Conservation (phyloP, 345 rosid species). For the Eucalyptus erythrocorys region DNA sequence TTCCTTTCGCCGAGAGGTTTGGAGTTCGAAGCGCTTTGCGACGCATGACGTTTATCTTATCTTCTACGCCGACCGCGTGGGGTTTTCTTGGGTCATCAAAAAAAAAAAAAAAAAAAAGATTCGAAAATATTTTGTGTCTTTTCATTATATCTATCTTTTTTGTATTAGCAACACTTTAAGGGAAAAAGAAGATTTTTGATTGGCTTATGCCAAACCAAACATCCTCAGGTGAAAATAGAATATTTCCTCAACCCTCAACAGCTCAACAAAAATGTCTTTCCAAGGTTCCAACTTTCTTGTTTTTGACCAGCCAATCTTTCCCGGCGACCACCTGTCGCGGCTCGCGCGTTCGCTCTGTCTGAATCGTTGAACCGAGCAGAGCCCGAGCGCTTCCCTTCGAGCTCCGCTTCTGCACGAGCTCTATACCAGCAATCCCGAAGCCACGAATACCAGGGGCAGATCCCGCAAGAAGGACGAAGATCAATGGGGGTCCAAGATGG, state of each 20-base stretch:
- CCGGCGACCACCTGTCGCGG: not conserved
- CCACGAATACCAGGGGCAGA: not conserved
- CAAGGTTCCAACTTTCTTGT: not conserved
- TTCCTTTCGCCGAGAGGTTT: no score
- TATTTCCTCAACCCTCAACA: no score
- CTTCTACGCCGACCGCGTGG: no score
- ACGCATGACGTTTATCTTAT: no score
- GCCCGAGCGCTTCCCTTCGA: not conserved
- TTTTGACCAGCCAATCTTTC: not conserved
- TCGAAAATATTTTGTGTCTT: not conserved
- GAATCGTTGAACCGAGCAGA: not conserved
- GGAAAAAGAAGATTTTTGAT: not conserved
- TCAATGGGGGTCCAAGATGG: slow-evolving; percentile 35
- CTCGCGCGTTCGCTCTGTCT: not conserved
- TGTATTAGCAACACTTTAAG: not conserved
- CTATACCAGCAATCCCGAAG: not conserved
- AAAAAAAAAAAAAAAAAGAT: not conserved
- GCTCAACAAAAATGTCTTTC: not conserved
- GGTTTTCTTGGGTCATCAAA: no score
- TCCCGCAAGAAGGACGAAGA: not conserved
- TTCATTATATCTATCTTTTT: not conserved
- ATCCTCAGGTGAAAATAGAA: not conserved
- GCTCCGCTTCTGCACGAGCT: not conserved
- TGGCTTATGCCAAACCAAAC: not conserved
- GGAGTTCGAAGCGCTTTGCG: no score